Conservation (phyloP, 345 rosid species). For the Streptanthus diversifolius region DNA sequence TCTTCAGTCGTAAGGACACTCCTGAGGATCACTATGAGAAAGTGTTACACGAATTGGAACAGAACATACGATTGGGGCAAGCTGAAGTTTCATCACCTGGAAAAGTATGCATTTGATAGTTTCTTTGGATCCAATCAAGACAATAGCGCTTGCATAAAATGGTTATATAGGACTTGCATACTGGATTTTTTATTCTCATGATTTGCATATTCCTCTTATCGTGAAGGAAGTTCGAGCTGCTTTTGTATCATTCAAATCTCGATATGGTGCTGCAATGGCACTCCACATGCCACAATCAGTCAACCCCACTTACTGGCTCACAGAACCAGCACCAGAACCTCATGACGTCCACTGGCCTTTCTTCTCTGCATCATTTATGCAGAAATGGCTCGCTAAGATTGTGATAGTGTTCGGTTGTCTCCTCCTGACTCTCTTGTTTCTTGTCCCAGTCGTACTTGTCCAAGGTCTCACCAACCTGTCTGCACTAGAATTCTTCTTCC, state of each 20-base stretch:
- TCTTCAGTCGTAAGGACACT: constrained; percentile 51
- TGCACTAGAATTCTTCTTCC: constrained; percentile 75
- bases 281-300: constrained; percentile 68
- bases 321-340: constrained; percentile 90
- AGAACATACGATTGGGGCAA: constrained; percentile 59
- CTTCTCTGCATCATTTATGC: constrained; percentile 81
- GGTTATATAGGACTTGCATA: neutral
- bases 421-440: constrained; percentile 76
- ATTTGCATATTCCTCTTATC: constrained; percentile 26
- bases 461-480: constrained; percentile 91
- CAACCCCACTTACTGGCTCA: constrained; percentile 83
- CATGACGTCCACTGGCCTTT: constrained; percentile 93
- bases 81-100: constrained; percentile 60
- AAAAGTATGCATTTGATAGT: constrained; percentile 43
- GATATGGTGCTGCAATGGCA: constrained; percentile 79
- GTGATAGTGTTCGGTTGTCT: constrained; percentile 62
- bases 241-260: constrained; percentile 89
- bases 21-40: constrained; percentile 68
- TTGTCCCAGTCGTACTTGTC: constrained; percentile 81
- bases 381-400: constrained; percentile 75
- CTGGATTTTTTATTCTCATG: neutral
- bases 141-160: neutral
- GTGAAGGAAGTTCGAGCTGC: constrained; percentile 86
- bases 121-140: neutral
- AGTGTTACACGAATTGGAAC: constrained; percentile 60